Evolutionary conservation across 352 stramenopile species (phyloP).

Genomic region (Pythium sukuiense): DNA sequence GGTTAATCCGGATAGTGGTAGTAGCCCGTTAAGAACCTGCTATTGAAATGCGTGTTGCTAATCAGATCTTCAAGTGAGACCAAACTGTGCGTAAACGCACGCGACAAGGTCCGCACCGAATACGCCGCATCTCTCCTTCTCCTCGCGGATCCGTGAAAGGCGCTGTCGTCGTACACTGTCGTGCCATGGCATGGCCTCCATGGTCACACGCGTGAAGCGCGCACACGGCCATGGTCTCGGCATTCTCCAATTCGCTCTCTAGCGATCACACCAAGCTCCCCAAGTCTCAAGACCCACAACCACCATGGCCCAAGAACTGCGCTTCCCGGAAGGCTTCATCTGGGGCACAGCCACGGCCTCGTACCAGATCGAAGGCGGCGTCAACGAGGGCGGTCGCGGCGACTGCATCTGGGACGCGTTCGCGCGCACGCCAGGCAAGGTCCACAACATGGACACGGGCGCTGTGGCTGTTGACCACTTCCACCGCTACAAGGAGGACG

Average conservation of each 20-base stretch:
- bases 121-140: slow-evolving; percentile 1
- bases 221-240: neutral
- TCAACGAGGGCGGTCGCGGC: slow-evolving; percentile 78
- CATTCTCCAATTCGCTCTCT: slow-evolving; percentile 27
- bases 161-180: neutral
- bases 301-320: slow-evolving; percentile 31
- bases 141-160: neutral
- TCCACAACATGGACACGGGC: slow-evolving; percentile 66
- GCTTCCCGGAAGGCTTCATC: slow-evolving; percentile 66
- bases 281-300: slow-evolving; percentile 5
- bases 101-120: neutral
- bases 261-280: slow-evolving; percentile 3
- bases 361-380: slow-evolving; percentile 93
- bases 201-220: neutral
- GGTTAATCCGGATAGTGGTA: slow-evolving; percentile 8
- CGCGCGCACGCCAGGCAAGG: slow-evolving; percentile 53
- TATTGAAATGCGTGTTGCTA: neutral
- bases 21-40: slow-evolving; percentile 12
- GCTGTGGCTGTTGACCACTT: slow-evolving; percentile 91
- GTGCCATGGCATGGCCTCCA: neutral
- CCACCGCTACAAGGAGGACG: slow-evolving; percentile 87
- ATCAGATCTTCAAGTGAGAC: slow-evolving; percentile 4
- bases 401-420: slow-evolving; percentile 93
- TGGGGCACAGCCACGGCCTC: slow-evolving; percentile 88
- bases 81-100: neutral